These are phyloP conservation scores for Penicillium bialowiezense DNA, from an alignment of 495 filamentous ascomycete species.

Conservation along the genomic window DNA sequence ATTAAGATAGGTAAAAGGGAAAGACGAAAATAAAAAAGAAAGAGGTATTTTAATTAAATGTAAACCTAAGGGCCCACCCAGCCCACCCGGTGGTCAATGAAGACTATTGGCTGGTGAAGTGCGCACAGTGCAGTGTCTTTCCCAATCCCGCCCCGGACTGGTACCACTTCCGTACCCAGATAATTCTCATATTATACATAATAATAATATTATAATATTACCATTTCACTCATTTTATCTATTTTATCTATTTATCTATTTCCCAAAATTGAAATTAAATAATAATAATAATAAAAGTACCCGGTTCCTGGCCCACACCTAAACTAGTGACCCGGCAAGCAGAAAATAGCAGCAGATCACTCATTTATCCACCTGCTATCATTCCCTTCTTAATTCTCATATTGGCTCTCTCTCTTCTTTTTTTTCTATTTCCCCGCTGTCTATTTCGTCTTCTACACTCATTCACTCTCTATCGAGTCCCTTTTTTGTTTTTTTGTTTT, in stretches of 20 bases:
- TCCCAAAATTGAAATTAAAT: neutral
- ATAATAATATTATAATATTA: neutral
- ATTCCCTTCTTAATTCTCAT: slow-evolving; percentile 22
- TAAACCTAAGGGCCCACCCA: neutral
- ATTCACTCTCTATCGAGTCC: slow-evolving; percentile 6
- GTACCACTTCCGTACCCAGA: neutral
- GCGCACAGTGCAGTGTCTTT: slow-evolving; percentile 13
- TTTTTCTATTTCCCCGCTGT: slow-evolving; percentile 23
- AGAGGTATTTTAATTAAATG: neutral
- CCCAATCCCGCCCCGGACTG: slow-evolving; percentile 27
- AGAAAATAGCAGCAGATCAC: slow-evolving; percentile 43
- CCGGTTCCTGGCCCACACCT: slow-evolving; percentile 36
- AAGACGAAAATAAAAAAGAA: too few species aligned
- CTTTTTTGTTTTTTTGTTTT: slow-evolving; percentile 1
- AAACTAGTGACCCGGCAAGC: slow-evolving; percentile 33
- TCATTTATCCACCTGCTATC: slow-evolving; percentile 41
- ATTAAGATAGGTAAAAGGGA: neutral
- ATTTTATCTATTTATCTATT: slow-evolving; percentile 7
- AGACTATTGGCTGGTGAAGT: slow-evolving; percentile 9
- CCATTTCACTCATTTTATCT: slow-evolving; percentile 2
- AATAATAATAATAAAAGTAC: slow-evolving; percentile 15
- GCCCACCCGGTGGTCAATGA: neutral
- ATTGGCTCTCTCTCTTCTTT: slow-evolving; percentile 35
- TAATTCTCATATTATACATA: too few species aligned
- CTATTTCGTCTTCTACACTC: slow-evolving; percentile 20